phyloP scores from a whole-genome alignment of 225 moss, liverwort and hornwort genomes.

The Ulota crispa region DNA sequence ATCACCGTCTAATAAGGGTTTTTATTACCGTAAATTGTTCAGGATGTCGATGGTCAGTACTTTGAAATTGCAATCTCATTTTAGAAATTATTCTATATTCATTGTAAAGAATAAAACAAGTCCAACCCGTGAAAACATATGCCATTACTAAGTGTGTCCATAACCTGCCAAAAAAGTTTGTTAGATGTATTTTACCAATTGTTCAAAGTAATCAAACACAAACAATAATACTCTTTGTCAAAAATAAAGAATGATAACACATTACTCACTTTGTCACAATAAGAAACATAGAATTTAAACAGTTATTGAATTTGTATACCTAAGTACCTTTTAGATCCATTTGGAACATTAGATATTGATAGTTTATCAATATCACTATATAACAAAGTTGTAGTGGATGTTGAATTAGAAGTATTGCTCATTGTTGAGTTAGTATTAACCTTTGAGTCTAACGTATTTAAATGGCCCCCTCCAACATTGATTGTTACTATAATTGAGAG shows the following conservation, averaged over 20 bases:
- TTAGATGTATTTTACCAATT: too few species aligned
- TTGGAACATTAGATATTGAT: slow-evolving; percentile 73
- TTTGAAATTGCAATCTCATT: slow-evolving; percentile 66
- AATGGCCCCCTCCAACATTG: slow-evolving; percentile 57
- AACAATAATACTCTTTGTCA: background rate
- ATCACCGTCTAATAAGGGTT: background rate
- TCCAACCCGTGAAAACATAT: slow-evolving; percentile 83
- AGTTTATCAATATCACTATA: slow-evolving; percentile 73
- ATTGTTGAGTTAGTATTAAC: background rate
- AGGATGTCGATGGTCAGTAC: slow-evolving; percentile 37
- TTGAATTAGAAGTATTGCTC: background rate
- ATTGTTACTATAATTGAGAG: slow-evolving; percentile 59
- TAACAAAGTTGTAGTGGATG: slow-evolving; percentile 4
- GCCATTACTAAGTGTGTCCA: slow-evolving; percentile 75
- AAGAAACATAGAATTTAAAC: background rate
- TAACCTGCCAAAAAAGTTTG: slow-evolving; percentile 34
- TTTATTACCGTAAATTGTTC: slow-evolving; percentile 73
- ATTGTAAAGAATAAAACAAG: slow-evolving; percentile 55
- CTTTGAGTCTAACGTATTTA: slow-evolving; percentile 30
- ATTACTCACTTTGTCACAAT: too few species aligned
- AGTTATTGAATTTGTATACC: background rate
- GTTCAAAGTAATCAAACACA: too few species aligned
- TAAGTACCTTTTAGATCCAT: slow-evolving; percentile 54
- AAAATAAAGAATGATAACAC: background rate
- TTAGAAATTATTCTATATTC: slow-evolving; percentile 52